These are phyloP conservation scores for Dictyophora rubrovolvata DNA, from an alignment of 768 basidiomycete species.

Conservation along the genomic window DNA sequence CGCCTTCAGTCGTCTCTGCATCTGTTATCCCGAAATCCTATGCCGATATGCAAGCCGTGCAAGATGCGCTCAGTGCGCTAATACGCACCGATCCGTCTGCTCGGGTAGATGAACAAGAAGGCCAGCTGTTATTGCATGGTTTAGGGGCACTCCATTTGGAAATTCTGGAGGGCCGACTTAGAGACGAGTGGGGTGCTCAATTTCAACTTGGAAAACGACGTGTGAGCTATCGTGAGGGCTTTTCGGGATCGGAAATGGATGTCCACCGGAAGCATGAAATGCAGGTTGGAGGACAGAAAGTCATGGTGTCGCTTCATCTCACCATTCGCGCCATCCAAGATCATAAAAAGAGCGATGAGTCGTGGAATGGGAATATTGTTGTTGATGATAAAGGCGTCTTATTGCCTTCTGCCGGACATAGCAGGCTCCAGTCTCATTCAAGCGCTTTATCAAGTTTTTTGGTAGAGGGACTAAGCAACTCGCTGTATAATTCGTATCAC, in stretches of 20 bases:
- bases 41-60: constrained; percentile 67
- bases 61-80: constrained; percentile 61
- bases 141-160: constrained; percentile 84
- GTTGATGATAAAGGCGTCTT: constrained; percentile 42
- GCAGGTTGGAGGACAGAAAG: constrained; percentile 48
- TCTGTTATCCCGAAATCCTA: constrained; percentile 75
- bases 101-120: constrained; percentile 69
- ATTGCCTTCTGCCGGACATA: constrained; percentile 41
- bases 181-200: constrained; percentile 67
- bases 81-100: constrained; percentile 87
- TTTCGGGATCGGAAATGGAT: constrained; percentile 21
- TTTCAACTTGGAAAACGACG: constrained; percentile 71
- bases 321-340: constrained; percentile 42
- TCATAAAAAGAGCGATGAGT: constrained; percentile 50
- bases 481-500: constrained; percentile 71
- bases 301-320: constrained; percentile 43
- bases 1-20: constrained; percentile 77
- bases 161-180: constrained; percentile 72
- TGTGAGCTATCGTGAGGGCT: constrained; percentile 70
- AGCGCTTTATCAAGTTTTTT: constrained; percentile 36
- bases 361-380: constrained; percentile 74
- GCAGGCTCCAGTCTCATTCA: constrained; percentile 28
- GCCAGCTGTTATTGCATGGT: constrained; percentile 75
- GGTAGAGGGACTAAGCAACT: constrained; percentile 57
- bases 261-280: constrained; percentile 44